Evolutionary conservation across 495 filamentous ascomycete species (phyloP), one percentile per base, ranked within the genome.

Genomic region (Lentithecium fluviatile): DNA sequence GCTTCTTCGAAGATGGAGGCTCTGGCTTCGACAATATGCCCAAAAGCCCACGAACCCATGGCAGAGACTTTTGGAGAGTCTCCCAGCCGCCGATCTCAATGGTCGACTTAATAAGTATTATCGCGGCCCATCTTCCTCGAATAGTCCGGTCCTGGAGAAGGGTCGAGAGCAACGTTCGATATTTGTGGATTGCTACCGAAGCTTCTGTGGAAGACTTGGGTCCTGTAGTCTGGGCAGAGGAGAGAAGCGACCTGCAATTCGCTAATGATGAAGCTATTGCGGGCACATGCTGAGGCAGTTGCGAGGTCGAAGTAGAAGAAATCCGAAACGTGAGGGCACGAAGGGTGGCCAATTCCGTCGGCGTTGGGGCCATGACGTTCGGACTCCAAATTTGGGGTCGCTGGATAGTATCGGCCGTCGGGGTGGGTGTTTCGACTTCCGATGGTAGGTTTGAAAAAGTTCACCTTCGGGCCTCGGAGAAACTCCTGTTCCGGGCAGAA

Each of bases 71-170:
- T 50, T 84, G 85, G 54, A 97, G 74, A 46, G 86, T 78, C 59
- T 91, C 88, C 84, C 85, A 88, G 56, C 88, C 88, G 23, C 91
- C 90, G 40, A 84, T 81, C 68, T 96, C 91, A 52, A 95, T 76
- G 13, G 84, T 77, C n/a, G 85, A 80, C 74, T 95, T 96, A 65
- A 90, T 79, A 50, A 97, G 72, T 23, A 88, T 83, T 32, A 88
- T 83, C 0, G 83, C 90, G 10, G 85, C 79, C 79, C 89, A 95
- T 67, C 90, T 85, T 36, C 84, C 87, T 60, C 91, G 81, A 5
- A 79, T 60, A 36, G 69, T 88, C 62, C 84, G 85, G 56, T 90
- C 89, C 64, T 87, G 85, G 49, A 95, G 71, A 47, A 96, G 75
- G 6, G 86, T 82, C 13, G 84, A 85, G 60, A 97, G 76, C 52